Evolutionary conservation across 345 rosid genomes (phyloP).

Genomic region (Jatropha curcas): DNA sequence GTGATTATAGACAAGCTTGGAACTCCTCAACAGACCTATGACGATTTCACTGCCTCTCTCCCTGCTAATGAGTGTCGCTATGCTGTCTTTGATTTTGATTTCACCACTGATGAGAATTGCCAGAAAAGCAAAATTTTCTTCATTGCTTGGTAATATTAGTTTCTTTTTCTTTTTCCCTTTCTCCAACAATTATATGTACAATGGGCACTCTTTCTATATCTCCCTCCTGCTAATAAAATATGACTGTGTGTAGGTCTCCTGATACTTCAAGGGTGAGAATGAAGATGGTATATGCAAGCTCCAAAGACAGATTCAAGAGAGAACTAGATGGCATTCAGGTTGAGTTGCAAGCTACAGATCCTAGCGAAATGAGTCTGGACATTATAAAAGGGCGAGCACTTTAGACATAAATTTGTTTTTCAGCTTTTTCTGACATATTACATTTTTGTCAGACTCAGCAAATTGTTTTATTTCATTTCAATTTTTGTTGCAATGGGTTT

Average conservation of each 20-base stretch:
- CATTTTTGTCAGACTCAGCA: background rate
- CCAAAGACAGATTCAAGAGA: slow-evolving; percentile 95
- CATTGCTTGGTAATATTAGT: slow-evolving; percentile 72
- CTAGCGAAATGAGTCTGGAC: slow-evolving; percentile 98
- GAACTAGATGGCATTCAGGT: slow-evolving; percentile 92
- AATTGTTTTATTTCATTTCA: background rate
- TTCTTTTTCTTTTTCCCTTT: background rate
- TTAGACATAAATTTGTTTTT: slow-evolving; percentile 27
- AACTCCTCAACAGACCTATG: slow-evolving; percentile 64
- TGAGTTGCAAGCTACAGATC: slow-evolving; percentile 96
- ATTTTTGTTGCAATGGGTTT: background rate
- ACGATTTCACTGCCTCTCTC: slow-evolving; percentile 65
- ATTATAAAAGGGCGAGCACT: slow-evolving; percentile 77
- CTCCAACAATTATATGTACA: no score
- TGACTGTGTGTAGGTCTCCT: slow-evolving; percentile 57
- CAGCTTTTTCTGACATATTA: background rate
- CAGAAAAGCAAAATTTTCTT: slow-evolving; percentile 99
- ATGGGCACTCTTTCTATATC: no score
- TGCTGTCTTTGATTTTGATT: slow-evolving; percentile 87
- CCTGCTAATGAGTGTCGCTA: slow-evolving; percentile 92
- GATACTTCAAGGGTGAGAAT: slow-evolving; percentile 76
- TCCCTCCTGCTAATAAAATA: no score
- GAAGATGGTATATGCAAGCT: slow-evolving; percentile 96
- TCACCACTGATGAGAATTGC: slow-evolving; percentile 78
- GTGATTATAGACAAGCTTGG: slow-evolving; percentile 87